These are phyloP conservation scores for Colletotrichum siamense DNA, from an alignment of 2,329 filamentous ascomycete species.

Conservation along the genomic window DNA sequence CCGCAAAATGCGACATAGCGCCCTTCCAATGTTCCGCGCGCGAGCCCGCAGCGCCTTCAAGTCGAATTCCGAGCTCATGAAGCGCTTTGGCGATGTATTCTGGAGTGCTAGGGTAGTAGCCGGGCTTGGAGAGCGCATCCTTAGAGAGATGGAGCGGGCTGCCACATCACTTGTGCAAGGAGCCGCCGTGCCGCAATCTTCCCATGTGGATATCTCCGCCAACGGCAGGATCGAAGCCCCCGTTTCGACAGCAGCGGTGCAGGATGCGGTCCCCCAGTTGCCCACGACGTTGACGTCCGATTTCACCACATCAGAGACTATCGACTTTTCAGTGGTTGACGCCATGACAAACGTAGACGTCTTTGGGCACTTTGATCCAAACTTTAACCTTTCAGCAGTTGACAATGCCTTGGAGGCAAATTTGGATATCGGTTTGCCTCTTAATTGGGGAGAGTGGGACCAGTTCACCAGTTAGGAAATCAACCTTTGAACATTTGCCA, in stretches of 20 bases:
- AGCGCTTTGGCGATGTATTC: conserved; percentile 60
- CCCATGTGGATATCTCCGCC: neutral
- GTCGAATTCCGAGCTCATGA: conserved; percentile 58
- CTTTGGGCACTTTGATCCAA: conserved; percentile 61
- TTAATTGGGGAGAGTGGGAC: conserved; percentile 55
- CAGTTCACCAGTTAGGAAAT: conserved; percentile 31
- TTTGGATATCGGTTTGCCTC: conserved; percentile 57
- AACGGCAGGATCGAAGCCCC: neutral
- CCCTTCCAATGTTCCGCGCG: conserved; percentile 61
- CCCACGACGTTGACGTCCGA: conserved; percentile 1
- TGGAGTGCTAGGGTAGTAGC: conserved; percentile 62
- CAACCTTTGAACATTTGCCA: neutral
- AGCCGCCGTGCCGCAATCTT: neutral
- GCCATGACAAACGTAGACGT: conserved; percentile 55
- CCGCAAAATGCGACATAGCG: conserved; percentile 67
- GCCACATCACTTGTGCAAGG: conserved; percentile 45
- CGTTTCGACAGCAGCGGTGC: neutral
- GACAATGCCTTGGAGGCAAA: conserved; percentile 61
- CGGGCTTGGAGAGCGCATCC: conserved; percentile 58
- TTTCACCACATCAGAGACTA: conserved; percentile 27
- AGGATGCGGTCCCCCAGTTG: conserved; percentile 8
- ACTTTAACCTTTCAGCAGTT: conserved; percentile 57
- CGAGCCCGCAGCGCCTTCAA: conserved; percentile 61
- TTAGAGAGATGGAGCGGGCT: conserved; percentile 62
- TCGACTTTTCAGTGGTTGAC: conserved; percentile 49